Evolutionary conservation across 306 rosid species (phyloP), one percentile per base, ranked within the genome.

Genomic region (Vigna unguiculata): DNA sequence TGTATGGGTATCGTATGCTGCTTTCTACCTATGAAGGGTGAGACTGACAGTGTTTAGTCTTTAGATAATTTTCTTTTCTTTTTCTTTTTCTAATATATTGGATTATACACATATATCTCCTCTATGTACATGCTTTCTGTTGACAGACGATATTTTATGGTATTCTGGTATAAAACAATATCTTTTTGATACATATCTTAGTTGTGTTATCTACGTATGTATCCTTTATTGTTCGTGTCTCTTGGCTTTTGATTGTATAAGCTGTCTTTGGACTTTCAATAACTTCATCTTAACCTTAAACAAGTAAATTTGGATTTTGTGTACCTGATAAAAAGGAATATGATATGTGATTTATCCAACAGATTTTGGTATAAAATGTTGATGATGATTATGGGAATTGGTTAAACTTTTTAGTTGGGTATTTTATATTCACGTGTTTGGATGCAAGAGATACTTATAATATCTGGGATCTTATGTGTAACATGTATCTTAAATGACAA

Each of bases 371-470:
- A 55, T 22, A 22, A 55, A 55, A 55, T 54, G 8, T 54, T 20
- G 28, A 19, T 54, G 60, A 24, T 54, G 20, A 55, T 22, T 20
- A 21, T 54, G 49, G 32, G 21, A 54, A 30, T 20, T 41, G 40
- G 36, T 71, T 53, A 36, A 53, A 22, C 30, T 19, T 71, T 71
- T 19, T 52, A 36, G 20, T 54, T n/a, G 24, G 8, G 19, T 9
- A 48, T 48, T 48, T 48, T 48, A 48, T 22, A 54, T 72, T 54
- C 53, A 20, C 13, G 4, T 51, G 19, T n/a, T 53, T 4, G 59
- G 59, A 21, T 24, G n/a, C 13, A 57, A 57, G 63, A 54, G 22
- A 19, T 53, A 53, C 76, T 9, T 53, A 62, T 15, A 13, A 71
- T 71, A 15, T 20, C 20, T 36, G 65, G 52, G 54, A 21, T 55